Evolutionary conservation across 1,139 yeast species (phyloP), one percentile per base, ranked within the genome.

Genomic region (Yamadazyma triangularis): DNA sequence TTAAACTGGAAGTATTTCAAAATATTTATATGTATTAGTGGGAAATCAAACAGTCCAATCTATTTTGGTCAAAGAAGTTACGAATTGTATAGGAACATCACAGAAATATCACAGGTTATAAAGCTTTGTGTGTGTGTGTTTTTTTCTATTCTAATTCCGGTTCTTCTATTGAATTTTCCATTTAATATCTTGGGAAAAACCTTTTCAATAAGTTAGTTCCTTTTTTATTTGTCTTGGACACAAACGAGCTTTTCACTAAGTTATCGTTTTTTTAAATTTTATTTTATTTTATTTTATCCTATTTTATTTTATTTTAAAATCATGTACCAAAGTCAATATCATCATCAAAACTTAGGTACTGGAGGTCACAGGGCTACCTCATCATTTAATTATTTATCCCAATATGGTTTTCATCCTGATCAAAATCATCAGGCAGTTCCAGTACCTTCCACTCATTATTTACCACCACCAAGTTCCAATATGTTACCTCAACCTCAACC

Each of bases 201-300:
- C 20, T 18, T 18, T 18, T 18, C 9, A 18, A 7, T 18, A 18
- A 18, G 20, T 18, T 6, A 9, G 20, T 9, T 9, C 6, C 20
- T 18, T 9, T 18, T 18, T 18, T 9, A n/a, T n/a, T n/a, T n/a
- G n/a, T n/a, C n/a, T n/a, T n/a, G n/a, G n/a, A n/a, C n/a, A n/a
- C 9, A 28, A 41, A 39, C 64, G 69, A 63, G 60, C 70, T 64
- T 61, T 63, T 64, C 50, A 56, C 48, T 64, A 63, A 64, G 70
- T 58, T 42, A 36, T 61, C 67, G 66, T 56, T 46, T 18, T 18
- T 7, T 18, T 18, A 18, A 7, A 7, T 18, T 7, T 7, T n/a
- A n/a, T n/a, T n/a, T n/a, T n/a, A n/a, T n/a, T n/a, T n/a, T n/a
- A n/a, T n/a, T n/a, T n/a, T n/a, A n/a, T n/a, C n/a, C n/a, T n/a